Evolutionary conservation across 768 basidiomycete species (phyloP).

Genomic region (Suillus decipiens): DNA sequence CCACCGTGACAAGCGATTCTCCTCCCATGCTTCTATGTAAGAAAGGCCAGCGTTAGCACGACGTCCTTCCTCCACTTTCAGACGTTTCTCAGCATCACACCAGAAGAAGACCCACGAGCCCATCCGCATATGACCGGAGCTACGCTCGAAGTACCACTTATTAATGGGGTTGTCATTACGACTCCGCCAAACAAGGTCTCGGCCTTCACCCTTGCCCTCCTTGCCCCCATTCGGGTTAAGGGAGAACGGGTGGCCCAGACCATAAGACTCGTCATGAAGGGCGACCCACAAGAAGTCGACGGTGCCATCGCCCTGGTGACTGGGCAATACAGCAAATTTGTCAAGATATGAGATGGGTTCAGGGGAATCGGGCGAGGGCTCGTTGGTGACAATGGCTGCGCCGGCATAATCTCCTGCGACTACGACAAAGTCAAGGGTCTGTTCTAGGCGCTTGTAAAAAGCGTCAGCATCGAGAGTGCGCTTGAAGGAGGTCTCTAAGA

Average conservation of each 20-base stretch:
- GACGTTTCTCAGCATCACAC: conserved; percentile 93
- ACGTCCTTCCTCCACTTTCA: conserved; percentile 68
- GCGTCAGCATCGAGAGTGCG: conserved; percentile 66
- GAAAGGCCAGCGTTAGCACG: conserved; percentile 65
- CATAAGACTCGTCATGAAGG: conserved; percentile 96
- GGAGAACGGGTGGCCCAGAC: conserved; percentile 89
- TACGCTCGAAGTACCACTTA: conserved; percentile 99
- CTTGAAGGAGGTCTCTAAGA: conserved; percentile 88
- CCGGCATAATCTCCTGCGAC: conserved; percentile 95
- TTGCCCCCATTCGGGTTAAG: conserved; percentile 95
- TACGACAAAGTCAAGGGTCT: conserved; percentile 85
- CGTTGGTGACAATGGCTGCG: conserved; percentile 88
- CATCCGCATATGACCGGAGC: conserved; percentile 85
- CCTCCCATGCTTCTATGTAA: conserved; percentile 77
- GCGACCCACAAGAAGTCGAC: conserved; percentile 99
- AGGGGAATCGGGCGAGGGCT: conserved; percentile 37
- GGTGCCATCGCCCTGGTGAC: conserved; percentile 95
- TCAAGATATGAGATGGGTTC: conserved; percentile 86
- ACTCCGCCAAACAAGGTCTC: conserved; percentile 95
- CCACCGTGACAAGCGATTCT: conserved; percentile 71
- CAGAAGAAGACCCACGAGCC: conserved; percentile 94
- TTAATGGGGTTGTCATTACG: conserved; percentile 94
- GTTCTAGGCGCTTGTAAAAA: conserved; percentile 80
- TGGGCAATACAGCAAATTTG: conserved; percentile 96
- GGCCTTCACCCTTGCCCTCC: conserved; percentile 85